Conservation (phyloP, 2,329 filamentous ascomycete species). For the Calycina herbarum region DNA sequence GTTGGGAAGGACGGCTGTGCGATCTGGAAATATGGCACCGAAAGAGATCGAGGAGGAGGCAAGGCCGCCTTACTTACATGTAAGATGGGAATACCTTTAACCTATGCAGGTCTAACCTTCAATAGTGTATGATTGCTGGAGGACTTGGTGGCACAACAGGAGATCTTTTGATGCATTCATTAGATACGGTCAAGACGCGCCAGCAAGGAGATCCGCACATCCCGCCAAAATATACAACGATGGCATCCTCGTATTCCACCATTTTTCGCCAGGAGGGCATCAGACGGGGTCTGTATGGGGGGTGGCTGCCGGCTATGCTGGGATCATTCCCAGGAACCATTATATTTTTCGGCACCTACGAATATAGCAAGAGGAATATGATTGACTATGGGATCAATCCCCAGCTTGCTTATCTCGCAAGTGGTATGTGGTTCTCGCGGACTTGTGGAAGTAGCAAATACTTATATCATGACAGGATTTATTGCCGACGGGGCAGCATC, state of each 20-base stretch:
- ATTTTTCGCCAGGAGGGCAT: conserved; percentile 93
- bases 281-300: conserved; percentile 82
- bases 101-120: conserved; percentile 24
- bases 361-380: conserved; percentile 88
- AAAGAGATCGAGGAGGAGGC: conserved; percentile 47
- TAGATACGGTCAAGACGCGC: conserved; percentile 97
- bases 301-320: conserved; percentile 86
- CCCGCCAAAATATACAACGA: conserved; percentile 87
- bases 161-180: conserved; percentile 97
- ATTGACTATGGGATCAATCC: conserved; percentile 81
- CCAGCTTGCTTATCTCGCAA: conserved; percentile 80
- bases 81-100: conserved; percentile 42
- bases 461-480: conserved; percentile 60
- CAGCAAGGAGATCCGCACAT: conserved; percentile 95
- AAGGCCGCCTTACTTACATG: conserved; percentile 62
- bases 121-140: conserved; percentile 89
- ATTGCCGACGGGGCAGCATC: conserved; percentile 90
- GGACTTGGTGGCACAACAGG: conserved; percentile 90
- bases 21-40: conserved; percentile 34
- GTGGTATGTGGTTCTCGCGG: conserved; percentile 55
- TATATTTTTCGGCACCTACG: conserved; percentile 94
- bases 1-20: conserved; percentile 28
- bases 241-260: conserved; percentile 87
- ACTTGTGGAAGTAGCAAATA: conserved; percentile 2
- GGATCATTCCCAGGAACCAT: conserved; percentile 94